Evolutionary conservation across 1,284 basidiomycete species (phyloP), one percentile per base, ranked within the genome.

Genomic region (Ceratorhiza oryzae-sativae): DNA sequence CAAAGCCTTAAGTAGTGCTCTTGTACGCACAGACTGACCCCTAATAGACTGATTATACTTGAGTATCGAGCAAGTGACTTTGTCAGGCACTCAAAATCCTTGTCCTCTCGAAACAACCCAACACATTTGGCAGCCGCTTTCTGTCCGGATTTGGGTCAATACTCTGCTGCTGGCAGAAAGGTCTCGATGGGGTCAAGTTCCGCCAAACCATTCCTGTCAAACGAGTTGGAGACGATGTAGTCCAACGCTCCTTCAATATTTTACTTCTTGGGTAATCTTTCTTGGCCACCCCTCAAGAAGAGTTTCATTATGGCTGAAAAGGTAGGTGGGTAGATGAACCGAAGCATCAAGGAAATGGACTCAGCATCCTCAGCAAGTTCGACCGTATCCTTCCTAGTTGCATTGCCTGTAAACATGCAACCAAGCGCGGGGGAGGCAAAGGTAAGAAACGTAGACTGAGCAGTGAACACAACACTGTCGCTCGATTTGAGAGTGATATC

Each of bases 341-440:
- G 30, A 18, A 67, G 62, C 48, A 67, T 39, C 3, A 53, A 34
- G 18, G 62, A 67, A 25, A 67, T 39, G 10, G 48, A 39, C 18
- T 39, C 36, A 5, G 62, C 62, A 55, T 53, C 39, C 30, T 67
- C 62, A 2, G n/a, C 2, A 4, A 67, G 62, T 27, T 53, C 36
- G 49, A 67, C 34, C 9, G 27, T 4, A 36, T 67, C 62, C 27
- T 55, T 30, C 10, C 32, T 39, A 23, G 32, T 41, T 13, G 20
- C 20, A 15, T 15, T 10, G 23, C 3, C n/a, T 27, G 68, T 65
- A 45, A 78, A 76, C 78, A 79, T 79, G 36, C 75, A 73, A 12
- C 65, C 68, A 73, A 79, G 79, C 39, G 77, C 45, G 36, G 74
- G 60, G 2, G 78, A 79, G 51, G 76, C 62, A 6, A 77, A 68